A percentile compares a stretch with the other conserved stretches of the same genome.
Evolutionary conservation across 148 eudicot genomes (phyloP).

Genomic region (Euryodendron excelsum): DNA sequence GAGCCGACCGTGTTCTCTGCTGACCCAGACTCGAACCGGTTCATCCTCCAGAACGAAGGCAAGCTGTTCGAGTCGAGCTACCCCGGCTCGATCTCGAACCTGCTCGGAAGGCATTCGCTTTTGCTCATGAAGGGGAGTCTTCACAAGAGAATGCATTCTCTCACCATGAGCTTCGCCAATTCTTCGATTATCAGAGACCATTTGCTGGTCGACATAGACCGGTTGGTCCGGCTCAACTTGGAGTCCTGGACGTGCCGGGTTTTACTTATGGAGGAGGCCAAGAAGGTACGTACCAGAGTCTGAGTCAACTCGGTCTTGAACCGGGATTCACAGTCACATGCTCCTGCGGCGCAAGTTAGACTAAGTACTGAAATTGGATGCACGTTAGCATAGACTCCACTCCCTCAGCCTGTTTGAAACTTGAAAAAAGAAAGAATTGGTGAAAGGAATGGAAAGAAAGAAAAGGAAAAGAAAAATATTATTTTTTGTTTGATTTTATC

Average conservation of each 20-base stretch:
- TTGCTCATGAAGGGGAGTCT: slow-evolving; percentile 76
- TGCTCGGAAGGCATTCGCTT: slow-evolving; percentile 74
- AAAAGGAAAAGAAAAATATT: no score
- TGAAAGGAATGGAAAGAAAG: no score
- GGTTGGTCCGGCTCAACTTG: slow-evolving; percentile 59
- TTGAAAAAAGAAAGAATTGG: no score
- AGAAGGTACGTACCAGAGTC: slow-evolving; percentile 89
- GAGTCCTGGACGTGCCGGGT: slow-evolving; percentile 61
- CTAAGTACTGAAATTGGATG: no score
- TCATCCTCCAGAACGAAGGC: slow-evolving; percentile 81
- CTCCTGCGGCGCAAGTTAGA: slow-evolving; percentile 15
- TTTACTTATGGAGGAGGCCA: slow-evolving; percentile 91
- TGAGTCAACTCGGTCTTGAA: no score
- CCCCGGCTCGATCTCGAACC: slow-evolving; percentile 77
- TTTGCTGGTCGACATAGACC: slow-evolving; percentile 69
- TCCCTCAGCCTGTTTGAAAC: no score
- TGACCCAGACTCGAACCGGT: slow-evolving; percentile 84
- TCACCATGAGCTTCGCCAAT: slow-evolving; percentile 80
- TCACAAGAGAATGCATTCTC: slow-evolving; percentile 86
- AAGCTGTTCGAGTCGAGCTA: slow-evolving; percentile 83
- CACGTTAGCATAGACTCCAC: no score
- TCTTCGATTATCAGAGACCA: slow-evolving; percentile 63
- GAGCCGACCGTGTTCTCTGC: slow-evolving; percentile 82
- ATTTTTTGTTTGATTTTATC: no score
- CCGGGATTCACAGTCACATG: no score